Conservation (phyloP, 2,329 filamentous ascomycete species). For the Sphaceloma murrayae region DNA sequence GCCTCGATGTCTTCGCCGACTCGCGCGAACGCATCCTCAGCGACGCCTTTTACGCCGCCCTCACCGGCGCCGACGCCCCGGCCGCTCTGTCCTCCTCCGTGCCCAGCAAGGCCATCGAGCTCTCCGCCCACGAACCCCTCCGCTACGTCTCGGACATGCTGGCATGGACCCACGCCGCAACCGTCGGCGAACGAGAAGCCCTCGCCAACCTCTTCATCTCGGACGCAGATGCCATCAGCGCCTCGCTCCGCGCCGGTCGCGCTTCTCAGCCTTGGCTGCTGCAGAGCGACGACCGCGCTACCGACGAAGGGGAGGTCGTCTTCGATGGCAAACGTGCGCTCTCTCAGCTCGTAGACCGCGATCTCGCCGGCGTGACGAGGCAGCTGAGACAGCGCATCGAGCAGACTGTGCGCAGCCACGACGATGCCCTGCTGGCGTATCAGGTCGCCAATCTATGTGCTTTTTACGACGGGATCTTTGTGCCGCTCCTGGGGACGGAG, state of each 20-base stretch:
- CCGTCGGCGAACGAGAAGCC: slow-evolving; percentile 87
- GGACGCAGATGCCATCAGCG: slow-evolving; percentile 79
- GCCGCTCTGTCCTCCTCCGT: slow-evolving; percentile 43
- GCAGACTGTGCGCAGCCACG: slow-evolving; percentile 84
- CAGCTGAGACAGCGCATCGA: slow-evolving; percentile 84
- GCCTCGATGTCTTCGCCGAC: slow-evolving; percentile 85
- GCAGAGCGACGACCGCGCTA: slow-evolving; percentile 38
- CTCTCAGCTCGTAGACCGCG: slow-evolving; percentile 76
- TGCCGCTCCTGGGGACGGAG: slow-evolving; percentile 61
- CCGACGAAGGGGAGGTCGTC: slow-evolving; percentile 45
- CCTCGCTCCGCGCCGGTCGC: slow-evolving; percentile 67
- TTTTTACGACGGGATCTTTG: slow-evolving; percentile 82
- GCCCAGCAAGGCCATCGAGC: slow-evolving; percentile 75
- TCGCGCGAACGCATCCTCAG: slow-evolving; percentile 78
- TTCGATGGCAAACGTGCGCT: slow-evolving; percentile 79
- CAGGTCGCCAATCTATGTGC: slow-evolving; percentile 79
- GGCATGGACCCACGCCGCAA: slow-evolving; percentile 88
- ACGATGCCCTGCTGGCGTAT: slow-evolving; percentile 80
- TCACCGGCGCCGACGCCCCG: slow-evolving; percentile 63
- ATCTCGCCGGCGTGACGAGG: slow-evolving; percentile 69
- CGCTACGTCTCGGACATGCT: slow-evolving; percentile 96
- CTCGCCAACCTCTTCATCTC: slow-evolving; percentile 84
- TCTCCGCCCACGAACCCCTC: slow-evolving; percentile 82
- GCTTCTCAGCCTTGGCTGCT: slow-evolving; percentile 71
- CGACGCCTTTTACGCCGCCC: slow-evolving; percentile 76